Conservation (phyloP, 306 rosid genomes). For the Fragaria vesca region DNA sequence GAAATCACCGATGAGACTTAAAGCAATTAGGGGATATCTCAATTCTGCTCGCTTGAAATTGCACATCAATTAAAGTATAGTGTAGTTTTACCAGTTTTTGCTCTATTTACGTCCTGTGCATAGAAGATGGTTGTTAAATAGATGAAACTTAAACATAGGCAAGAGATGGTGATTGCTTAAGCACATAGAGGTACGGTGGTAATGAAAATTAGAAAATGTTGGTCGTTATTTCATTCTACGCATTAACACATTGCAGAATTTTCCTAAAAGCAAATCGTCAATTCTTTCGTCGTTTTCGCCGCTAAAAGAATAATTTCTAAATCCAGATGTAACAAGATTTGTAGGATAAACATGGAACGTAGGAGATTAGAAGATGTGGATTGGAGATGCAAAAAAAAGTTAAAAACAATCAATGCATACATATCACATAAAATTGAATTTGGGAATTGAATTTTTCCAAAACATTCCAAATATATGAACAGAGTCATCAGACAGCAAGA, state of each 20-base stretch:
- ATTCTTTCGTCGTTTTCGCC: not conserved
- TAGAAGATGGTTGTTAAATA: not conserved
- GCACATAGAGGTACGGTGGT: no score
- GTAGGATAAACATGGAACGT: not conserved
- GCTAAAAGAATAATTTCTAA: not conserved
- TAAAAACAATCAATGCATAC: slow-evolving; percentile 33
- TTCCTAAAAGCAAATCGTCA: not conserved
- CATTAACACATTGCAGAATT: no score
- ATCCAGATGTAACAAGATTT: not conserved
- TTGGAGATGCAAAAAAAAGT: slow-evolving; percentile 2
- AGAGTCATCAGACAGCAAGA: slow-evolving; percentile 20
- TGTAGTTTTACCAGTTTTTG: not conserved
- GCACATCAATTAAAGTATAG: not conserved
- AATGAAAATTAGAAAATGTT: no score
- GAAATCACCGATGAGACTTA: no score
- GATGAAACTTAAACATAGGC: not conserved
- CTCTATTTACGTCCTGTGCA: not conserved
- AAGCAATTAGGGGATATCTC: not conserved
- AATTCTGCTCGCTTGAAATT: not conserved
- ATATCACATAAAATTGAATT: not conserved
- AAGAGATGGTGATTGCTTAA: not conserved
- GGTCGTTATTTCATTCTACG: no score
- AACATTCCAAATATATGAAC: slow-evolving; percentile 11
- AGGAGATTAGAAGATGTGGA: slow-evolving; percentile 18
- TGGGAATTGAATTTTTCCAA: not conserved